Evolutionary conservation across 1,139 yeast genomes (phyloP).

Genomic region (Yamadazyma dendronema): DNA sequence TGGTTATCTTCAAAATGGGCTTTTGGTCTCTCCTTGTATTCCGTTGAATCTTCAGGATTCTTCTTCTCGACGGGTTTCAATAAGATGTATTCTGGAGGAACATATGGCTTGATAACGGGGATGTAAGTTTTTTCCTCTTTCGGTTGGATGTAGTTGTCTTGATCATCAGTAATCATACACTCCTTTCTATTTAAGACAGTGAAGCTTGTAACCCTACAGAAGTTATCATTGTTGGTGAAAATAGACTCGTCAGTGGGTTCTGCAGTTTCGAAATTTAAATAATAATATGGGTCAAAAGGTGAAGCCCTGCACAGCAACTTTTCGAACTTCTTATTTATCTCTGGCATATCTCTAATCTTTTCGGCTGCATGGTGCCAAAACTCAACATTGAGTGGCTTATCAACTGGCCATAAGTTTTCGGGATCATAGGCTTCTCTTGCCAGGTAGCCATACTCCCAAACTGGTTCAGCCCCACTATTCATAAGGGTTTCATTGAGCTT

Average conservation of each 20-base stretch:
- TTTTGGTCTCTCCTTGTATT: not conserved
- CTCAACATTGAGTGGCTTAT: slow-evolving; percentile 23
- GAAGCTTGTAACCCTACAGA: slow-evolving; percentile 25
- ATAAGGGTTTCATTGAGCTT: slow-evolving; percentile 26
- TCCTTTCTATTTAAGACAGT: slow-evolving; percentile 21
- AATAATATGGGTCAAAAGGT: slow-evolving; percentile 14
- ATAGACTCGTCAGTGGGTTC: slow-evolving; percentile 5
- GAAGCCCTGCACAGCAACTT: slow-evolving; percentile 15
- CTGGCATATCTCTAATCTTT: slow-evolving; percentile 16
- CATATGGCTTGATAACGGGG: slow-evolving; percentile 18
- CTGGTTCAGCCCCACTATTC: slow-evolving; percentile 30
- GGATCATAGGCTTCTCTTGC: slow-evolving; percentile 30
- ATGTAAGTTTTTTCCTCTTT: slow-evolving; percentile 16
- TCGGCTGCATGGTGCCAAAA: slow-evolving; percentile 25
- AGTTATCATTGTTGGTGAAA: slow-evolving; percentile 15
- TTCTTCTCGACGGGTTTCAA: not conserved
- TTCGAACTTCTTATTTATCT: slow-evolving; percentile 15
- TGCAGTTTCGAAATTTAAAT: slow-evolving; percentile 1
- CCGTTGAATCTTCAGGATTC: not conserved
- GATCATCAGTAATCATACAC: slow-evolving; percentile 27
- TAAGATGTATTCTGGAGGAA: slow-evolving; percentile 16
- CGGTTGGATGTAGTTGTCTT: slow-evolving; percentile 23
- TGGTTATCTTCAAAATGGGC: not conserved
- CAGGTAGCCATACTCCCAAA: slow-evolving; percentile 29
- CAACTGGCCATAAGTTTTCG: slow-evolving; percentile 25